phyloP scores from a whole-genome alignment of 1,139 yeast genomes.

The Sugiyamaella novakii region DNA sequence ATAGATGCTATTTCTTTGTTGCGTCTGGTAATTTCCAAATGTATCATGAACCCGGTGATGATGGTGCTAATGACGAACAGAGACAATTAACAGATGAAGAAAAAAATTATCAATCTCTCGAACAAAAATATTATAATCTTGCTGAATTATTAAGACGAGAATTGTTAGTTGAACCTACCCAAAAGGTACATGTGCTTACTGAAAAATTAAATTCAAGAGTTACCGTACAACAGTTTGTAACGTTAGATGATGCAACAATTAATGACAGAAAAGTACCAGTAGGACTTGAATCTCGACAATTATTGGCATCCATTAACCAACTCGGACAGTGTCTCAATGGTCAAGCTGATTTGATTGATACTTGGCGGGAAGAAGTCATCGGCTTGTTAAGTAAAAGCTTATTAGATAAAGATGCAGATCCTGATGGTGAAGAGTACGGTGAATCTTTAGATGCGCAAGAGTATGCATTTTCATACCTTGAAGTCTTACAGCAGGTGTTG shows the following conservation, averaged over 20 bases:
- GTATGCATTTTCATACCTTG: conserved; percentile 62
- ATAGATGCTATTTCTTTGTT: conserved; percentile 73
- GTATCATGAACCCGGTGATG: conserved; percentile 37
- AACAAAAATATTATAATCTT: conserved; percentile 53
- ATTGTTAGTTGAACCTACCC: conserved; percentile 52
- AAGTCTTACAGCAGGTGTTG: conserved; percentile 58
- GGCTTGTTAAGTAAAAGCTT: conserved; percentile 52
- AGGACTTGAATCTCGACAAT: conserved; percentile 32
- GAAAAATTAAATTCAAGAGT: conserved; percentile 25
- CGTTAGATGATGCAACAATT: conserved; percentile 34
- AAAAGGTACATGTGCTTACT: conserved; percentile 37
- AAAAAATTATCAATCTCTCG: conserved; percentile 42
- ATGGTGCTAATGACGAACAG: conserved; percentile 15
- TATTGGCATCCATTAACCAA: conserved; percentile 29
- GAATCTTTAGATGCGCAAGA: conserved; percentile 75
- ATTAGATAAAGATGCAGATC: conserved; percentile 48
- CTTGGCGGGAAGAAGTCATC: conserved; percentile 54
- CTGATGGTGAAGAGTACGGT: conserved; percentile 79
- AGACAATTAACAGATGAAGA: conserved; percentile 29
- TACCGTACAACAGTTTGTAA: conserved; percentile 30
- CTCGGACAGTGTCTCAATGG: conserved; percentile 49
- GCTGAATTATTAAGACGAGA: conserved; percentile 67
- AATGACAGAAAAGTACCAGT: conserved; percentile 33
- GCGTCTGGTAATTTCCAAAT: conserved; percentile 80
- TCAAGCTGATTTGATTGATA: conserved; percentile 60